Percentiles rank a stretch among this genome's conserved stretches.
Conservation (phyloP, 176 grass and related monocot genomes). For the Cymbopogon citratus region DNA sequence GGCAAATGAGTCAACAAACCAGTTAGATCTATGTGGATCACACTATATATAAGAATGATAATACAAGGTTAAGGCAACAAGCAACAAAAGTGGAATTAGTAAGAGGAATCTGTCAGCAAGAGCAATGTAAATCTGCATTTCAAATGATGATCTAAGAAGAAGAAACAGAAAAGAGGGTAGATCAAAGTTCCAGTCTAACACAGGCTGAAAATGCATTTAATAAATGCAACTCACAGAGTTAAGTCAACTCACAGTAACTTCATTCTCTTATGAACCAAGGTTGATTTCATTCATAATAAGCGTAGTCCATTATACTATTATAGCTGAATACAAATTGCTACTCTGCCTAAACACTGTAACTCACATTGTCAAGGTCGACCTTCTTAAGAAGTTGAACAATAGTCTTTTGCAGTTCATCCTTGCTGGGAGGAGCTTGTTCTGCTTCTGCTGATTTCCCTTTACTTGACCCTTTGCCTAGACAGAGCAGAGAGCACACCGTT, state of each 20-base stretch:
- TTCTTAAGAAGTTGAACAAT: constrained; percentile 64
- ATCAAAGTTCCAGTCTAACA: background rate
- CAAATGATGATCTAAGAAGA: background rate
- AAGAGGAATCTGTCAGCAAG: background rate
- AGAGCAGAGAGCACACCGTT: constrained; percentile 35
- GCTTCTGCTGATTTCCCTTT: constrained; percentile 42
- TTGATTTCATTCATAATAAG: constrained; percentile 3
- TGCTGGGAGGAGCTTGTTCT: constrained; percentile 39
- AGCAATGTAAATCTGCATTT: background rate
- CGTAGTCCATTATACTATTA: constrained; percentile 1
- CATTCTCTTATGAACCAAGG: background rate
- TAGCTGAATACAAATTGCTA: background rate
- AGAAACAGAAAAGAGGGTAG: background rate
- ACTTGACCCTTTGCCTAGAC: constrained; percentile 53
- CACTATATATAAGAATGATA: background rate
- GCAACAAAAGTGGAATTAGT: constrained; percentile 1
- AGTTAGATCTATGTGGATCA: background rate
- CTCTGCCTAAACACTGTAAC: background rate
- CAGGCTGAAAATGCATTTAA: background rate
- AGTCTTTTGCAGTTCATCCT: constrained; percentile 64
- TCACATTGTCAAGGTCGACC: constrained; percentile 75
- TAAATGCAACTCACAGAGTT: background rate
- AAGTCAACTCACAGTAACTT: background rate
- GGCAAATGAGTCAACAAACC: constrained; percentile 33
- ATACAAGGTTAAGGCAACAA: background rate